Conservation (phyloP, 768 basidiomycete species). For the Naganishia antarctica region DNA sequence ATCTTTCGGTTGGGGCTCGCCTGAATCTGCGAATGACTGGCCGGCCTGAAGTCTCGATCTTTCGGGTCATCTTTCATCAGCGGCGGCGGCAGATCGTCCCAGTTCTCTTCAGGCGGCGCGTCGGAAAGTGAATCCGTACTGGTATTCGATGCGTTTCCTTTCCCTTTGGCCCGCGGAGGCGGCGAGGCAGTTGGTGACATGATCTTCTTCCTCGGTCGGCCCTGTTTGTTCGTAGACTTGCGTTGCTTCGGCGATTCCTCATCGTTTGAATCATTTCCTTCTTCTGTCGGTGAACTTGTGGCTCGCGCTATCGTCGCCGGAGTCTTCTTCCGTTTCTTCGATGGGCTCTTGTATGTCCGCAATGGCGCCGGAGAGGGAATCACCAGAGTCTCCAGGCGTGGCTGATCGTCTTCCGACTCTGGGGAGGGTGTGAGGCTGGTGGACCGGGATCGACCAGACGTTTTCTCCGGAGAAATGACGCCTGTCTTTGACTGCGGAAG, state of each 20-base stretch:
- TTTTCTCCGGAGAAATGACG: not conserved
- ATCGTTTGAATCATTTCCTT: not conserved
- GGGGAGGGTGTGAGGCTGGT: not conserved
- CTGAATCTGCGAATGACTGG: slow-evolving; percentile 3
- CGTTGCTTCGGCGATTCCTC: not conserved
- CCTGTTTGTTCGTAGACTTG: not conserved
- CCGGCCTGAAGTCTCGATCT: slow-evolving; percentile 4
- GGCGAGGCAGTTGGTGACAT: slow-evolving; percentile 7
- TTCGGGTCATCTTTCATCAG: slow-evolving; percentile 12
- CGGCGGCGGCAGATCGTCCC: not conserved
- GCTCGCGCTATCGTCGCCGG: not conserved
- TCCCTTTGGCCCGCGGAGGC: not conserved
- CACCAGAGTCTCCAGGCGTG: not conserved
- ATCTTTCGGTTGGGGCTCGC: not conserved
- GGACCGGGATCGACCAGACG: not conserved
- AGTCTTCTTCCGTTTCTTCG: not conserved
- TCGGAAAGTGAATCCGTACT: not conserved
- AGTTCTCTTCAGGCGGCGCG: not conserved
- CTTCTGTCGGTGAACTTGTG: not conserved
- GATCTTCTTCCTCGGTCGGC: not conserved
- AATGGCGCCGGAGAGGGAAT: not conserved
- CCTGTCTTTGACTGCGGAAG: not conserved
- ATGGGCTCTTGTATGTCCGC: slow-evolving; percentile 10
- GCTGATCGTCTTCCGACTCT: slow-evolving; percentile 9
- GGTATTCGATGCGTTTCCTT: not conserved